Percentiles rank a stretch among this genome's conserved stretches.
Conservation (phyloP, 1,284 basidiomycete species). For the Irpex lacteus region DNA sequence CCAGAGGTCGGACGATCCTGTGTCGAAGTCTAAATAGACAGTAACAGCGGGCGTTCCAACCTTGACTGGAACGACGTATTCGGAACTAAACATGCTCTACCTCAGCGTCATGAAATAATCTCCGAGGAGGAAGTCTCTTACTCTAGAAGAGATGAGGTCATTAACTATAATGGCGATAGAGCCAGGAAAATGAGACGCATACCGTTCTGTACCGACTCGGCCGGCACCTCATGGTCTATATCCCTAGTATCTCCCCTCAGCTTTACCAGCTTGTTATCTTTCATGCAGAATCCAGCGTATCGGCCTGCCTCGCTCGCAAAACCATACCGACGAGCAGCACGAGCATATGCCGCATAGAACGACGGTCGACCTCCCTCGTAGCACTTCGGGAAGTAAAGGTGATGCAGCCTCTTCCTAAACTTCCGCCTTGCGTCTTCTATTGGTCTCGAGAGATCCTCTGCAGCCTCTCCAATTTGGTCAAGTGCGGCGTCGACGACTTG, state of each 20-base stretch:
- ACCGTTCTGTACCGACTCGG: conserved; percentile 36
- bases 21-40: conserved; percentile 38
- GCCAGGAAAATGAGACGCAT: conserved; percentile 1
- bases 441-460: background rate
- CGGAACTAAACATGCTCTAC: conserved; percentile 20
- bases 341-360: conserved; percentile 32
- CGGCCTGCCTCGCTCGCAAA: conserved; percentile 25
- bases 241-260: conserved; percentile 25
- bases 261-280: conserved; percentile 30
- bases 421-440: background rate
- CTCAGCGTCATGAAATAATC: background rate
- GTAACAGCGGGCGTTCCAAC: conserved; percentile 38
- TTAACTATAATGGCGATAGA: background rate
- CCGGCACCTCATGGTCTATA: conserved; percentile 33
- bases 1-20: conserved; percentile 37
- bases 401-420: conserved; percentile 17
- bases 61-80: conserved; percentile 38
- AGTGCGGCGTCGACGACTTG: background rate
- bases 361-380: conserved; percentile 27
- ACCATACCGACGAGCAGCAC: conserved; percentile 31
- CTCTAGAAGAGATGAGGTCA: conserved; percentile 8
- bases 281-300: conserved; percentile 29
- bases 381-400: conserved; percentile 23
- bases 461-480: background rate
- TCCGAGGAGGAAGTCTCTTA: conserved; percentile 4